These are phyloP conservation scores for Nannizzia gypsea DNA, from an alignment of 2,329 filamentous ascomycete species.

Conservation along the genomic window DNA sequence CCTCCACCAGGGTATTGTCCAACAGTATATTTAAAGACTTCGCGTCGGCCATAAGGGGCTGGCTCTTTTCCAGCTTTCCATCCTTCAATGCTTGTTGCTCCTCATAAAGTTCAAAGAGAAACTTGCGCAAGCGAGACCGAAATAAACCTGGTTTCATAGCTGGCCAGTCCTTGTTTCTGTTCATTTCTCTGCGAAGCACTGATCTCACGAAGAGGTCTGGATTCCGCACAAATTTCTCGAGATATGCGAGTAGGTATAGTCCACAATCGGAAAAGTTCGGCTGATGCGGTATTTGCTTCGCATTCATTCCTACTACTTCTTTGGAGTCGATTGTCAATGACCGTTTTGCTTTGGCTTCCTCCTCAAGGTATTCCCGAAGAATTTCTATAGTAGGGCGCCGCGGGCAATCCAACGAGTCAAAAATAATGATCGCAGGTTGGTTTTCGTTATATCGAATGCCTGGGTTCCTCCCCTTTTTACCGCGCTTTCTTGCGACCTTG, in stretches of 20 bases:
- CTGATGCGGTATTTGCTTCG: slow-evolving; percentile 65
- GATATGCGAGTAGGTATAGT: slow-evolving; percentile 71
- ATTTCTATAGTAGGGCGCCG: slow-evolving; percentile 54
- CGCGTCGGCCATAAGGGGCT: slow-evolving; percentile 10
- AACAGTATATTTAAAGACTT: slow-evolving; percentile 13
- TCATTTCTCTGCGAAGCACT: slow-evolving; percentile 54
- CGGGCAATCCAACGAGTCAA: slow-evolving; percentile 66
- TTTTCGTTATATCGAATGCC: slow-evolving; percentile 37
- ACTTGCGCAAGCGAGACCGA: slow-evolving; percentile 52
- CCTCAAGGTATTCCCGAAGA: slow-evolving; percentile 64
- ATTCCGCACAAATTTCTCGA: slow-evolving; percentile 65
- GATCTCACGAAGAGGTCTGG: slow-evolving; percentile 59
- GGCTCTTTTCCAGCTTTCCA: not conserved
- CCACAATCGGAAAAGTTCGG: slow-evolving; percentile 83
- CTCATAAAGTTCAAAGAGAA: slow-evolving; percentile 52
- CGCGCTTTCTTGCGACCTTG: slow-evolving; percentile 10
- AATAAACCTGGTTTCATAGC: slow-evolving; percentile 45
- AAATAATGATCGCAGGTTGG: slow-evolving; percentile 63
- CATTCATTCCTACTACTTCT: slow-evolving; percentile 51
- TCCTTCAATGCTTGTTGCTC: slow-evolving; percentile 37
- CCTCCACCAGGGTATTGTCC: not conserved
- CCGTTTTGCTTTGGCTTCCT: slow-evolving; percentile 59
- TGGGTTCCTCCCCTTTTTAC: slow-evolving; percentile 19
- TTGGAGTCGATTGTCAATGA: slow-evolving; percentile 36
- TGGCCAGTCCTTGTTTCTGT: slow-evolving; percentile 44